Percentiles rank a stretch among this genome's conserved stretches.
Evolutionary conservation across 495 filamentous ascomycete species (phyloP).

Genomic region (Pyrenula aspistea): DNA sequence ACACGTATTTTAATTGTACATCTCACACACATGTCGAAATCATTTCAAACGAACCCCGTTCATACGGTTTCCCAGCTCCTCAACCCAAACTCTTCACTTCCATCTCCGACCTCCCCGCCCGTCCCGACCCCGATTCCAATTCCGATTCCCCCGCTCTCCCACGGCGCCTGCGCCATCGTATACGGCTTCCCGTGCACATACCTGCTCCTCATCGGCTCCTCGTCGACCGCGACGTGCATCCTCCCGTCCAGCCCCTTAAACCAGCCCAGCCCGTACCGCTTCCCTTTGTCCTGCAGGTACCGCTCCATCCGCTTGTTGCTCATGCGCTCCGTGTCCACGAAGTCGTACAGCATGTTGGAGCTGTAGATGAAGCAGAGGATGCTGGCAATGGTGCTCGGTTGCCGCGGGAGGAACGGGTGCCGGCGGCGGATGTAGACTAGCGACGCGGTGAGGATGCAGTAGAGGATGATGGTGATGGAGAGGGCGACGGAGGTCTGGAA

Average conservation of each 20-base stretch:
- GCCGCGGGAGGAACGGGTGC: conserved; percentile 54
- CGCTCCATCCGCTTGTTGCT: conserved; percentile 41
- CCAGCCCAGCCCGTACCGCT: conserved; percentile 64
- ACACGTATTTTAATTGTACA: too few relatives aligned
- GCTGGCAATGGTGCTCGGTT: conserved; percentile 60
- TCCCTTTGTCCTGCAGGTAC: conserved; percentile 37
- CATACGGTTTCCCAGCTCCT: too few relatives aligned
- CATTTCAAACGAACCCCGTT: too few relatives aligned
- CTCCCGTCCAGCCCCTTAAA: conserved; percentile 54
- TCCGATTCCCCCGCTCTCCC: conserved; percentile 1
- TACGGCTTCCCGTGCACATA: conserved; percentile 44
- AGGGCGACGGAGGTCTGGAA: conserved; percentile 49
- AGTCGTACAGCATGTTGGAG: conserved; percentile 60
- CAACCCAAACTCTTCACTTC: too few relatives aligned
- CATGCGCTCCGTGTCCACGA: conserved; percentile 52
- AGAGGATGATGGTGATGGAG: conserved; percentile 43
- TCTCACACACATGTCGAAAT: too few relatives aligned
- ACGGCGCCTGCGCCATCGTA: conserved; percentile 8
- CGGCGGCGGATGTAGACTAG: conserved; percentile 43
- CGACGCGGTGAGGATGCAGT: conserved; percentile 36
- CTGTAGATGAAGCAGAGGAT: conserved; percentile 65
- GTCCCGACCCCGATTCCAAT: not conserved
- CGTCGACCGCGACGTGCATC: conserved; percentile 56
- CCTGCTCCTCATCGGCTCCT: conserved; percentile 48
- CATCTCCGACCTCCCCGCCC: too few relatives aligned